phyloP scores from a whole-genome alignment of 208 protist species.

The Wallacemonas sp. region DNA sequence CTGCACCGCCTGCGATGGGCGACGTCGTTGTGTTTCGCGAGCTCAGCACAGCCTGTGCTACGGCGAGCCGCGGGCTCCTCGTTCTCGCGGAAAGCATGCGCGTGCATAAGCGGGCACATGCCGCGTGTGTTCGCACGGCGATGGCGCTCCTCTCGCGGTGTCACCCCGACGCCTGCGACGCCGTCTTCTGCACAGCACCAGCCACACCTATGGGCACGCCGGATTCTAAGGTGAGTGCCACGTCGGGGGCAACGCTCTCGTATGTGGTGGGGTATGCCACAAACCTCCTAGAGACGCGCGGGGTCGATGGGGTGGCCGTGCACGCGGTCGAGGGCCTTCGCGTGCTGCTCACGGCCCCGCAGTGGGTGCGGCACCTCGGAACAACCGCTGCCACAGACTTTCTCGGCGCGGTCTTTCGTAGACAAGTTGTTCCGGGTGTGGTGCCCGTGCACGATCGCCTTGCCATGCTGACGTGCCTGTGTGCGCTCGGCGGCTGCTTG shows the following conservation, averaged over 20 bases:
- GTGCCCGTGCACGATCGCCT: constrained; percentile 6
- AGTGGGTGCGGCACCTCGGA: neutral
- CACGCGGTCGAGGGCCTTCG: constrained; percentile 12
- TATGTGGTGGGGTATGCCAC: neutral
- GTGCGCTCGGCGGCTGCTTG: constrained; percentile 29
- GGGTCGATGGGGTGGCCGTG: constrained; percentile 26
- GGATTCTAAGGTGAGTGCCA: too few species aligned
- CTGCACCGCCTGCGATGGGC: neutral
- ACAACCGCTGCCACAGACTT: neutral
- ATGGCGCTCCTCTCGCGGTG: constrained; percentile 38
- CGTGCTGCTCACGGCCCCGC: neutral
- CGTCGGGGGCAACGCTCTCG: neutral
- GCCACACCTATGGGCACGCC: too few species aligned
- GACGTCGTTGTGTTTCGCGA: constrained; percentile 5
- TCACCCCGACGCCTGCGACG: constrained; percentile 12
- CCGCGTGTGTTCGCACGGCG: constrained; percentile 23
- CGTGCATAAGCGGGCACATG: constrained; percentile 18
- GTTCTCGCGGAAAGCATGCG: constrained; percentile 12
- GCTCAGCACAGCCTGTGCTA: constrained; percentile 14
- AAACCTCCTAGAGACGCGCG: neutral
- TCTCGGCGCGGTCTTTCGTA: neutral
- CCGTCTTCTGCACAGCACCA: constrained; percentile 18
- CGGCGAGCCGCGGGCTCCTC: constrained; percentile 7
- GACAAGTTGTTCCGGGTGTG: too few species aligned
- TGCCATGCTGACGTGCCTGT: constrained; percentile 23